Evolutionary conservation across 2,329 filamentous ascomycete species (phyloP).

Genomic region (Thyridium curvatum): DNA sequence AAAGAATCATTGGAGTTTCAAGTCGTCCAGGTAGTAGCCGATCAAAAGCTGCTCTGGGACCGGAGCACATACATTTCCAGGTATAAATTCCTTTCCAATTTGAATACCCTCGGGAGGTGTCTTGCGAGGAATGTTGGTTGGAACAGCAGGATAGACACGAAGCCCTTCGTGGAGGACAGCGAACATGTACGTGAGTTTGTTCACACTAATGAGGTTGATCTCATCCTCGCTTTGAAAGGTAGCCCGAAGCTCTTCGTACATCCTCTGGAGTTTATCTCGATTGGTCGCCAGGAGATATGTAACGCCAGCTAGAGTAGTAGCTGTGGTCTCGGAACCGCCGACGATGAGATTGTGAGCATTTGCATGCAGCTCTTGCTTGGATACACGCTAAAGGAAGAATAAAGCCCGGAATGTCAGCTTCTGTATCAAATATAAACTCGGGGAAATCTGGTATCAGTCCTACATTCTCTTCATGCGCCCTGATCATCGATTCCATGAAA

Average conservation of each 20-base stretch:
- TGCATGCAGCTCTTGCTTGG: neutral
- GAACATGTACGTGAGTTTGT: constrained; percentile 21
- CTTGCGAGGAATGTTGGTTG: constrained; percentile 18
- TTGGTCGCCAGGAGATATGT: constrained; percentile 32
- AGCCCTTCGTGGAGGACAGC: constrained; percentile 28
- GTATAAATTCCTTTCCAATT: too few species aligned
- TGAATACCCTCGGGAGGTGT: constrained; percentile 18
- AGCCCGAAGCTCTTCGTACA: constrained; percentile 32
- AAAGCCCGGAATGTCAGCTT: too few species aligned
- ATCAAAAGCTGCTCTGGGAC: too few species aligned
- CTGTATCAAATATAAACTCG: too few species aligned
- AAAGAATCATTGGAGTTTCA: too few species aligned
- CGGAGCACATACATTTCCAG: too few species aligned
- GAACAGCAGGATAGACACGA: constrained; percentile 24
- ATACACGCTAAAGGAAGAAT: constrained; percentile 1
- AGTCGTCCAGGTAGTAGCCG: too few species aligned
- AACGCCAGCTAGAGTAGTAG: constrained; percentile 34
- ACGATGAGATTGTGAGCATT: constrained; percentile 21
- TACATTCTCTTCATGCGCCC: too few species aligned
- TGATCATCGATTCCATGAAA: too few species aligned
- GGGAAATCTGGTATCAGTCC: too few species aligned
- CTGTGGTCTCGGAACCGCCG: constrained; percentile 45
- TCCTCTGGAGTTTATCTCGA: constrained; percentile 23
- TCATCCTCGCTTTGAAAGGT: constrained; percentile 28
- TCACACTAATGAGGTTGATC: constrained; percentile 20